phyloP scores from a whole-genome alignment of 1,284 basidiomycete species.

The Trametes pubescens region DNA sequence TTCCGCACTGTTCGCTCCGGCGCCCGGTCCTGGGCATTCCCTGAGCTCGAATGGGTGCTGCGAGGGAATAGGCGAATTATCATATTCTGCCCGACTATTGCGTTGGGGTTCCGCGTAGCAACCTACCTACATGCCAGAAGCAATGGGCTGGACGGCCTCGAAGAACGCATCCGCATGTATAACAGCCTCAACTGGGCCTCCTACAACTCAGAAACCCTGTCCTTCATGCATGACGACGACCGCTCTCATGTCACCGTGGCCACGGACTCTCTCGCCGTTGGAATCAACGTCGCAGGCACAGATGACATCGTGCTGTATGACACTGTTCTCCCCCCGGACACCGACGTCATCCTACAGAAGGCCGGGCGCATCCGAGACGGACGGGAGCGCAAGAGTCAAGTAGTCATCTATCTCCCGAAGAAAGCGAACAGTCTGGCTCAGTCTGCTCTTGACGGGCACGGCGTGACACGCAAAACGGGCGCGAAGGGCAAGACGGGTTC shows the following conservation, averaged over 20 bases:
- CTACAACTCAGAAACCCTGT: slow-evolving; percentile 7
- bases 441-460: too few species aligned
- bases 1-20: slow-evolving; percentile 21
- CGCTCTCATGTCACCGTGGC: slow-evolving; percentile 3
- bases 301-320: too few species aligned
- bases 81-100: slow-evolving; percentile 23
- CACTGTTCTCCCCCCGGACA: too few species aligned
- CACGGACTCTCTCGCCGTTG: neutral
- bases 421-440: too few species aligned
- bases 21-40: slow-evolving; percentile 10
- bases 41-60: slow-evolving; percentile 30
- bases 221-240: slow-evolving; percentile 6
- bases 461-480: too few species aligned
- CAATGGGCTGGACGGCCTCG: too few species aligned
- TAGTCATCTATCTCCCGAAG: too few species aligned
- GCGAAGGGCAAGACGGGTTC: too few species aligned
- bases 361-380: too few species aligned
- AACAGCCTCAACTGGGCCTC: slow-evolving; percentile 6
- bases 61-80: slow-evolving; percentile 1
- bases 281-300: too few species aligned
- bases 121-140: slow-evolving; percentile 1
- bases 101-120: neutral
- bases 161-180: slow-evolving; percentile 11
- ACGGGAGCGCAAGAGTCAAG: too few species aligned
- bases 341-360: too few species aligned